phyloP scores from a whole-genome alignment of 768 basidiomycete genomes.

The Tremella mesenterica region DNA sequence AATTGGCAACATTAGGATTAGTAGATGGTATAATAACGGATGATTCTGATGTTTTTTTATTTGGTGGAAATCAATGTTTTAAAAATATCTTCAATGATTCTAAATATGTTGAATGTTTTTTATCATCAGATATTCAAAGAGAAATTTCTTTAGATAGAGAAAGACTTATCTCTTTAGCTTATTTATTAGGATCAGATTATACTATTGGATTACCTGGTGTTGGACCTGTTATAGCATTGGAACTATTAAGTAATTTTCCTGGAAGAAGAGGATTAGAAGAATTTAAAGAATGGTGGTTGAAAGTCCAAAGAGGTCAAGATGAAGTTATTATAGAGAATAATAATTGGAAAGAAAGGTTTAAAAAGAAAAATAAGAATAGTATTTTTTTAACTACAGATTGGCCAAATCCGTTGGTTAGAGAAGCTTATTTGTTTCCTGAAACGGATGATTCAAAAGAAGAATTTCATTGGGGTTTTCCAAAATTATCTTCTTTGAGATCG shows the following conservation, averaged over 20 bases:
- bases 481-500: constrained; percentile 81
- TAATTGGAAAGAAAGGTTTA: constrained; percentile 76
- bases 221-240: constrained; percentile 94
- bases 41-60: constrained; percentile 97
- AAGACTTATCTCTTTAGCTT: constrained; percentile 78
- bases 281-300: constrained; percentile 91
- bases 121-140: constrained; percentile 68
- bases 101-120: constrained; percentile 95
- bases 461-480: constrained; percentile 96
- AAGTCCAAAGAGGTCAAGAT: constrained; percentile 84
- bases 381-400: constrained; percentile 73
- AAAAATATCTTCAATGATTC: constrained; percentile 99
- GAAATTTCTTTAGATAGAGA: constrained; percentile 82
- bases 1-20: constrained; percentile 70
- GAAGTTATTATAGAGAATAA: constrained; percentile 61
- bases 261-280: constrained; percentile 71
- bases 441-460: constrained; percentile 86
- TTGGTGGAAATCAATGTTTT: constrained; percentile 88
- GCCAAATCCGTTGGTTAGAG: constrained; percentile 84
- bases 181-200: constrained; percentile 93
- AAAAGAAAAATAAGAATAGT: constrained; percentile 70
- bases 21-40: constrained; percentile 98
- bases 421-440: constrained; percentile 85
- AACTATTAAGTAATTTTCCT: constrained; percentile 84
- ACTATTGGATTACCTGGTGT: constrained; percentile 84